Evolutionary conservation across 805 yeast species (phyloP).

Genomic region (Ogataea pini): DNA sequence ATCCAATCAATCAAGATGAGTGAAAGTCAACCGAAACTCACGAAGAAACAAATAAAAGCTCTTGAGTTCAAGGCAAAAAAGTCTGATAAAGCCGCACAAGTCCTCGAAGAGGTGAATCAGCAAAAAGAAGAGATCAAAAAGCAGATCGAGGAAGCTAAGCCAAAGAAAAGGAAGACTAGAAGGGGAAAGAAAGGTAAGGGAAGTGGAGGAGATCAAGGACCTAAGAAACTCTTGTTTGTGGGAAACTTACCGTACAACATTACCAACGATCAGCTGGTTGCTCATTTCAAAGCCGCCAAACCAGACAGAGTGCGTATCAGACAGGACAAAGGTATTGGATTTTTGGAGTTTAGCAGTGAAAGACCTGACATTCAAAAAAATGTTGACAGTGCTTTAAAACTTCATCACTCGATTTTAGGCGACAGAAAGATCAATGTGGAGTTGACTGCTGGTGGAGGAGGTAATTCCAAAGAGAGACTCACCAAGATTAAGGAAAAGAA

Average conservation of each 20-base stretch:
- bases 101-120: slow-evolving; percentile 32
- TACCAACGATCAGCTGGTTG: slow-evolving; percentile 57
- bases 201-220: slow-evolving; percentile 41
- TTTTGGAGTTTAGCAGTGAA: slow-evolving; percentile 72
- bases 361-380: slow-evolving; percentile 66
- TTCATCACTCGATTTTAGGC: slow-evolving; percentile 74
- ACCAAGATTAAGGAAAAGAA: slow-evolving; percentile 80
- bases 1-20: background rate
- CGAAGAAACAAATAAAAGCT: slow-evolving; percentile 68
- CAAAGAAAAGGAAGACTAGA: slow-evolving; percentile 72
- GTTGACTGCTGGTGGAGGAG: slow-evolving; percentile 97
- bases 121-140: slow-evolving; percentile 25
- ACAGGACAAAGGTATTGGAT: slow-evolving; percentile 87
- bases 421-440: slow-evolving; percentile 90
- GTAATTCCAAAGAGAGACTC: slow-evolving; percentile 69
- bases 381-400: slow-evolving; percentile 80
- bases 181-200: slow-evolving; percentile 75
- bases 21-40: slow-evolving; percentile 40
- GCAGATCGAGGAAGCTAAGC: slow-evolving; percentile 31
- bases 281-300: slow-evolving; percentile 70
- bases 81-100: slow-evolving; percentile 39
- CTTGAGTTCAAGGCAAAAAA: slow-evolving; percentile 49
- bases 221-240: slow-evolving; percentile 79
- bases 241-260: slow-evolving; percentile 85
- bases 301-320: slow-evolving; percentile 82